Evolutionary conservation across 2,329 filamentous ascomycete genomes (phyloP).

Genomic region (Ophiognomonia clavigignenti-juglandacearum): DNA sequence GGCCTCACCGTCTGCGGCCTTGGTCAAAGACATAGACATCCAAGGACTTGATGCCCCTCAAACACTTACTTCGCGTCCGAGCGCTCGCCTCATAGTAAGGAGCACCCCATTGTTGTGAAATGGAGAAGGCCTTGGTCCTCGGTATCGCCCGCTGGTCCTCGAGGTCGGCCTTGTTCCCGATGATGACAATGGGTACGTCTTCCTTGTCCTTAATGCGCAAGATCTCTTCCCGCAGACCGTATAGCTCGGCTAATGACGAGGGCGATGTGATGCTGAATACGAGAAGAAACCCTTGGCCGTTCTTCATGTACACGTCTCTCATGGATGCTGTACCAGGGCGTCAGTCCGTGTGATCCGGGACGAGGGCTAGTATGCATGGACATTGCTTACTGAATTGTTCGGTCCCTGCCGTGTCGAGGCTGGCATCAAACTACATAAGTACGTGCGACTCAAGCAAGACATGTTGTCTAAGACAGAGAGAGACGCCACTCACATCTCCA

Average conservation of each 20-base stretch:
- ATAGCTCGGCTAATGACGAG: constrained; percentile 77
- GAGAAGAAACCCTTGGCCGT: constrained; percentile 83
- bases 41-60: no score
- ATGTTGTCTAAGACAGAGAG: constrained; percentile 10
- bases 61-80: constrained; percentile 59
- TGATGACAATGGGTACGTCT: constrained; percentile 80
- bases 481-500: constrained; percentile 69
- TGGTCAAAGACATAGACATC: no score
- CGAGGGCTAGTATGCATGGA: neutral
- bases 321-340: constrained; percentile 45
- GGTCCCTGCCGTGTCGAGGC: constrained; percentile 83
- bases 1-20: neutral
- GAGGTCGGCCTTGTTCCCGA: constrained; percentile 87
- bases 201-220: constrained; percentile 88
- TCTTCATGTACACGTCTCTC: constrained; percentile 88
- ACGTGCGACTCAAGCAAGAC: constrained; percentile 3
- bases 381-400: constrained; percentile 78
- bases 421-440: constrained; percentile 27
- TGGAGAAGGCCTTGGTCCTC: constrained; percentile 72
- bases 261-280: constrained; percentile 88
- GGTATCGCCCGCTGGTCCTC: constrained; percentile 80
- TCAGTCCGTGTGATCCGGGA: constrained; percentile 18
- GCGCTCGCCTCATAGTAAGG: constrained; percentile 92
- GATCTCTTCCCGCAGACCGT: constrained; percentile 80
- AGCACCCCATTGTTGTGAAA: constrained; percentile 83